Conservation (phyloP, 805 yeast genomes). For the Brettanomyces bruxellensis region DNA sequence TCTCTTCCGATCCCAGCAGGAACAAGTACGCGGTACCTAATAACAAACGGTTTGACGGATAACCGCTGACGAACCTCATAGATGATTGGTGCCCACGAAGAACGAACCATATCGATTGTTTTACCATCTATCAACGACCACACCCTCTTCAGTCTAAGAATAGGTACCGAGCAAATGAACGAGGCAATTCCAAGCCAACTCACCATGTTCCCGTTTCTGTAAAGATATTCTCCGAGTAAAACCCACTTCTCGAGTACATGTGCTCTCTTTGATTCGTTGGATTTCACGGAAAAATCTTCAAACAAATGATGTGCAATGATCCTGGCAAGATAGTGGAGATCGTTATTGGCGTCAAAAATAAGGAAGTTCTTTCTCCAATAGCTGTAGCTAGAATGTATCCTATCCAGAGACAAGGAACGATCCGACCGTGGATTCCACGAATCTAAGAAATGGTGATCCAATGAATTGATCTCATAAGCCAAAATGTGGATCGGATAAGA, state of each 20-base stretch:
- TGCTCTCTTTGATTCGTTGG: constrained; percentile 42
- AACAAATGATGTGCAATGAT: constrained; percentile 63
- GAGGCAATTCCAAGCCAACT: constrained; percentile 91
- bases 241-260: constrained; percentile 74
- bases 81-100: constrained; percentile 89
- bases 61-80: constrained; percentile 71
- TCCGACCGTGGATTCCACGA: constrained; percentile 78
- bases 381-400: constrained; percentile 33
- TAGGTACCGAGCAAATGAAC: constrained; percentile 70
- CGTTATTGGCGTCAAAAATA: constrained; percentile 55
- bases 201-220: constrained; percentile 82
- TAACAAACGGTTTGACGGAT: constrained; percentile 27
- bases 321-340: constrained; percentile 73
- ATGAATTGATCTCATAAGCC: constrained; percentile 55
- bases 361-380: constrained; percentile 61
- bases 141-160: constrained; percentile 60
- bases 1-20: constrained; percentile 79
- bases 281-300: constrained; percentile 31
- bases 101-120: constrained; percentile 49
- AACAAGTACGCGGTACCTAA: constrained; percentile 57
- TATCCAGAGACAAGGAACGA: constrained; percentile 60
- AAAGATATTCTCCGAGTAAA: constrained; percentile 67
- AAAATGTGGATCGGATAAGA: constrained; percentile 42
- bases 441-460: constrained; percentile 56
- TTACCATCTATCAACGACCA: constrained; percentile 68